Percentiles rank a stretch among this genome's conserved stretches.
Conservation (phyloP, 2,329 filamentous ascomycete genomes). For the Pseudogymnoascus sp. region DNA sequence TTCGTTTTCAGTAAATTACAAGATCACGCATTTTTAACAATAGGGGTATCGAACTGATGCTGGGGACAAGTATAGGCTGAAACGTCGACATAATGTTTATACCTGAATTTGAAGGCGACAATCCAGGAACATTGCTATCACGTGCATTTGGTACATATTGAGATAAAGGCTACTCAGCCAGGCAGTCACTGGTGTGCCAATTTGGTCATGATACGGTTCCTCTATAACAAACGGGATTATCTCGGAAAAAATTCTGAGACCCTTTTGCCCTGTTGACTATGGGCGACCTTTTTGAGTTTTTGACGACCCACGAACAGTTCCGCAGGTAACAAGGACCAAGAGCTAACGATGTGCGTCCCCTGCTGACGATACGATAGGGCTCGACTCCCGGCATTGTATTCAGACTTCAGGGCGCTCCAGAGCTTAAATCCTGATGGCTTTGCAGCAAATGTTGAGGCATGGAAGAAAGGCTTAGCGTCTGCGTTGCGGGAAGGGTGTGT, state of each 20-base stretch:
- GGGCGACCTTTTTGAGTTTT: constrained; percentile 61
- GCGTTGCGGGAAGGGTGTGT: constrained; percentile 53
- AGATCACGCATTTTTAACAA: neutral
- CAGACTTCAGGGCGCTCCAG: constrained; percentile 69
- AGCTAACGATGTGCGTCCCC: neutral
- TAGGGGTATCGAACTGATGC: neutral
- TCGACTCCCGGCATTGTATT: constrained; percentile 77
- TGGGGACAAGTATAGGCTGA: neutral
- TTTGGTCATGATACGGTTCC: neutral
- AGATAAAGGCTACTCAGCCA: neutral
- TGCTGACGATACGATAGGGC: constrained; percentile 38
- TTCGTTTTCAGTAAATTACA: neutral
- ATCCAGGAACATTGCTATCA: neutral
- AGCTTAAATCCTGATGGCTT: constrained; percentile 80
- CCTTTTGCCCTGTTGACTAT: constrained; percentile 33
- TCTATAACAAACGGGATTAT: constrained; percentile 3
- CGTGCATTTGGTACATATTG: neutral
- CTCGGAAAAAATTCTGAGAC: neutral
- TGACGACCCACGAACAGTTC: constrained; percentile 54
- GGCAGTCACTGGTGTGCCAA: neutral
- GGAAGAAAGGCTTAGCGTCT: constrained; percentile 64
- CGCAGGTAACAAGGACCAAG: constrained; percentile 37
- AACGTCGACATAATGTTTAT: neutral
- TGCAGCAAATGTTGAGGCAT: constrained; percentile 67
- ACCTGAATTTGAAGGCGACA: neutral